phyloP scores from a whole-genome alignment of 495 filamentous ascomycete species.

The Friedmanniomyces simplex region DNA sequence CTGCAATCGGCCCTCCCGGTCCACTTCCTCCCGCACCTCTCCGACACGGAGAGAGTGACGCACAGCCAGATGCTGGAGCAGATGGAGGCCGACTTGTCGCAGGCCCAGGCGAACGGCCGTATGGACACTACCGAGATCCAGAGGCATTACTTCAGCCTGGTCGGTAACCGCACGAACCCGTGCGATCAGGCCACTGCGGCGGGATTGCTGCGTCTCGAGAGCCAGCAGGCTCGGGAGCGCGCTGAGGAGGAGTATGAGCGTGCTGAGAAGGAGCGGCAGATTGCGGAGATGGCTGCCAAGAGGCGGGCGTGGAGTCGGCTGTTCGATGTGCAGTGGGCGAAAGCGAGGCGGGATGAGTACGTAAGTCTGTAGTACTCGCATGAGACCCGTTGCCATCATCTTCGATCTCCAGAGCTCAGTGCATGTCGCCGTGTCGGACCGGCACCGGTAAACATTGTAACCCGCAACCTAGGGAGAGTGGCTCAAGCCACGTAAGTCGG shows the following conservation, averaged over 20 bases:
- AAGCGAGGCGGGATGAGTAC: no score
- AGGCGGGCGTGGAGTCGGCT: background rate
- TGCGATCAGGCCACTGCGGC: background rate
- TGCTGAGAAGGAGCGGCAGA: background rate
- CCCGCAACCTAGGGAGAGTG: no score
- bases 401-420: no score
- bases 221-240: background rate
- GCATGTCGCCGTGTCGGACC: no score
- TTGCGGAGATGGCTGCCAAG: background rate
- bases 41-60: background rate
- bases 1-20: background rate
- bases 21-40: background rate
- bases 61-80: background rate
- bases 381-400: no score
- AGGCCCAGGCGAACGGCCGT: background rate
- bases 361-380: no score
- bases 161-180: background rate
- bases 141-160: background rate
- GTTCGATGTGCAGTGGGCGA: background rate
- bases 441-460: no score
- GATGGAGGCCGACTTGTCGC: background rate
- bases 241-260: background rate
- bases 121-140: background rate
- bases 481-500: no score
- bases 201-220: background rate